Conservation (phyloP, 2,329 filamentous ascomycete genomes). For the Chaetomiaceae sp. region DNA sequence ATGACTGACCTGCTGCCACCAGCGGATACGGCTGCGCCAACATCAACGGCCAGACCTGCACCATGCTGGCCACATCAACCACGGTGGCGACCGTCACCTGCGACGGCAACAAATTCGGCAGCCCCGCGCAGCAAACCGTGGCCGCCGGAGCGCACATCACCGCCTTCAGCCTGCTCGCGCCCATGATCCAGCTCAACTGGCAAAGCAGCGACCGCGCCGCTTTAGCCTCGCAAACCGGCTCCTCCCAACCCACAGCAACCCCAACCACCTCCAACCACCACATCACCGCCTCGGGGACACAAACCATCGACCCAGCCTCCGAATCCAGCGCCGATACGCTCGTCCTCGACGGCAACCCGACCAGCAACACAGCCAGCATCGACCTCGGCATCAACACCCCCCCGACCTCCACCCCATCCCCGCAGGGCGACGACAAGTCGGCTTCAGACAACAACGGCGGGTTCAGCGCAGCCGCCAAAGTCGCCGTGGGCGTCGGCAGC, state of each 20-base stretch:
- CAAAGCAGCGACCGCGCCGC: constrained; percentile 22
- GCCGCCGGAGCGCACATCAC: constrained; percentile 17
- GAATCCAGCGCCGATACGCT: constrained; percentile 12
- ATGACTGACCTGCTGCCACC: background rate
- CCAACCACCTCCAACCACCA: background rate
- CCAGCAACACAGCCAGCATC: background rate
- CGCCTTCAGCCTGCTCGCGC: constrained; percentile 22
- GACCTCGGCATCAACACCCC: background rate
- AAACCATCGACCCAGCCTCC: constrained; percentile 7
- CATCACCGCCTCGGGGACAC: constrained; percentile 4
- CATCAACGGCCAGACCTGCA: constrained; percentile 26
- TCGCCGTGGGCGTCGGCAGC: constrained; percentile 21
- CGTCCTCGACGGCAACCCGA: constrained; percentile 8
- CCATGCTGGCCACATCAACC: constrained; percentile 21
- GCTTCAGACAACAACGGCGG: background rate
- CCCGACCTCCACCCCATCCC: background rate
- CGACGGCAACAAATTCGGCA: constrained; percentile 17
- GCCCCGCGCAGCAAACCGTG: constrained; percentile 15
- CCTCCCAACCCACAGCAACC: background rate
- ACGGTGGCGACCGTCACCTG: constrained; percentile 22
- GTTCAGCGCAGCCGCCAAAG: constrained; percentile 13
- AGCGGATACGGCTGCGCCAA: constrained; percentile 26
- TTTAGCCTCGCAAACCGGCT: background rate
- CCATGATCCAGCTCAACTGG: constrained; percentile 28
- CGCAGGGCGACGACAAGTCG: background rate